Evolutionary conservation across 2,329 filamentous ascomycete species (phyloP).

Genomic region (Talaromyces sp.): DNA sequence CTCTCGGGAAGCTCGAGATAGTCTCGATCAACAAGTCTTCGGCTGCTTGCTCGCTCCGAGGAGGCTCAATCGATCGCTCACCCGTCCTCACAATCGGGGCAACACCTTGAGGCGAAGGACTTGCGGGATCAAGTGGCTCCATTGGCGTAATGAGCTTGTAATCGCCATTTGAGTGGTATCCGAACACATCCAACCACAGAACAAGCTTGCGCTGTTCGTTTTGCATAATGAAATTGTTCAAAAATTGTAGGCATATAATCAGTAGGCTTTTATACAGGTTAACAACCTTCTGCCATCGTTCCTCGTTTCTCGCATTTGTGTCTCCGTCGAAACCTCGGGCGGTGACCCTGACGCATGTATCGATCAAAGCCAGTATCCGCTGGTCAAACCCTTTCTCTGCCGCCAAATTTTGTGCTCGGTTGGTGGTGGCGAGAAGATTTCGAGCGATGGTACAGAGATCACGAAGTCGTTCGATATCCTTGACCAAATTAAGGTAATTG

Average conservation of each 20-base stretch:
- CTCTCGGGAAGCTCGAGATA: conserved; percentile 39
- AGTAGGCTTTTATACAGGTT: conserved; percentile 62
- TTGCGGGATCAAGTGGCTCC: conserved; percentile 35
- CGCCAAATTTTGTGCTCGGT: conserved; percentile 58
- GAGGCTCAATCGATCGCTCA: conserved; percentile 38
- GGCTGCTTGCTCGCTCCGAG: conserved; percentile 38
- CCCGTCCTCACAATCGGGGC: conserved; percentile 40
- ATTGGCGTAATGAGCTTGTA: conserved; percentile 41
- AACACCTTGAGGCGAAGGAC: conserved; percentile 31
- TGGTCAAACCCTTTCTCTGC: conserved; percentile 57
- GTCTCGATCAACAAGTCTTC: conserved; percentile 40
- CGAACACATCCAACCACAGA: conserved; percentile 61
- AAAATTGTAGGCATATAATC: conserved; percentile 61
- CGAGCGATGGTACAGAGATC: conserved; percentile 58
- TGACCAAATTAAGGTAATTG: conserved; percentile 54
- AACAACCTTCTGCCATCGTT: conserved; percentile 61
- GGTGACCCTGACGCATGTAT: conserved; percentile 60
- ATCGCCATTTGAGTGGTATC: conserved; percentile 47
- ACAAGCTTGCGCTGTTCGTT: conserved; percentile 62
- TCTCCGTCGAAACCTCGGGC: conserved; percentile 62
- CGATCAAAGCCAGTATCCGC: conserved; percentile 56
- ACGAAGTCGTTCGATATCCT: conserved; percentile 59
- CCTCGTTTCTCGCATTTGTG: conserved; percentile 56
- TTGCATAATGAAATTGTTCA: conserved; percentile 62
- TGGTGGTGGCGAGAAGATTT: conserved; percentile 58